These are phyloP conservation scores for Geranomyces variabilis DNA, from an alignment of 192 early-diverging fungal genomes.

Conservation along the genomic window DNA sequence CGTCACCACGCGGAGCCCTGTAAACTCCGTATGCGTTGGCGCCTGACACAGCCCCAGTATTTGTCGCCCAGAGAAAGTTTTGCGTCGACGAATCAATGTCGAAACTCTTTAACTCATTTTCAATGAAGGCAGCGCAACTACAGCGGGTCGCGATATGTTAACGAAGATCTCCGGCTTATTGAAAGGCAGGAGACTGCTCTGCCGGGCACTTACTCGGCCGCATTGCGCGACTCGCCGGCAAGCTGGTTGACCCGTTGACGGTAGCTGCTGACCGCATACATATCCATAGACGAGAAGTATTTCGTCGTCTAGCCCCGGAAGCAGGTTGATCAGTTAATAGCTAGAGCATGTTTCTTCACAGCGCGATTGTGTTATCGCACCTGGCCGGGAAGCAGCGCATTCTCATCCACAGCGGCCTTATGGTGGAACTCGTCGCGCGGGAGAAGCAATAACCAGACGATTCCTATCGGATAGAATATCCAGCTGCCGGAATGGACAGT, in stretches of 20 bases:
- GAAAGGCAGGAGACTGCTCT: slow-evolving; percentile 5
- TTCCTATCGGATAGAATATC: slow-evolving; percentile 40
- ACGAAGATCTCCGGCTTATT: neutral
- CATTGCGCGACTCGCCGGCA: neutral
- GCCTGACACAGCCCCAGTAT: slow-evolving; percentile 48
- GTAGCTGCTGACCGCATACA: slow-evolving; percentile 9
- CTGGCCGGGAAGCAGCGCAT: slow-evolving; percentile 54
- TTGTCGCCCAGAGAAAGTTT: slow-evolving; percentile 44
- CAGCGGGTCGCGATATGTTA: too few relatives aligned
- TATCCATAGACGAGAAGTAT: slow-evolving; percentile 25
- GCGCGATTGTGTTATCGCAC: neutral
- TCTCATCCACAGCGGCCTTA: slow-evolving; percentile 42
- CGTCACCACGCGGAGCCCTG: slow-evolving; percentile 80
- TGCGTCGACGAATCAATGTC: slow-evolving; percentile 59
- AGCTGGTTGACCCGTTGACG: neutral
- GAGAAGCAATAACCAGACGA: slow-evolving; percentile 35
- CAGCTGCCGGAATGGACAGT: slow-evolving; percentile 10
- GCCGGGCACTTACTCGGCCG: slow-evolving; percentile 2
- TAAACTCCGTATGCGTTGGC: slow-evolving; percentile 82
- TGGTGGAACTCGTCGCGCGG: slow-evolving; percentile 38
- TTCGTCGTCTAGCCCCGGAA: neutral
- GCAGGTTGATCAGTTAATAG: neutral
- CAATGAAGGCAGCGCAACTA: slow-evolving; percentile 50
- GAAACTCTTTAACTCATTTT: slow-evolving; percentile 47
- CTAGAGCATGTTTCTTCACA: neutral